Base-by-base conservation (phyloP, 306 rosid genomes). In the Dicorynia guianensis region DNA sequence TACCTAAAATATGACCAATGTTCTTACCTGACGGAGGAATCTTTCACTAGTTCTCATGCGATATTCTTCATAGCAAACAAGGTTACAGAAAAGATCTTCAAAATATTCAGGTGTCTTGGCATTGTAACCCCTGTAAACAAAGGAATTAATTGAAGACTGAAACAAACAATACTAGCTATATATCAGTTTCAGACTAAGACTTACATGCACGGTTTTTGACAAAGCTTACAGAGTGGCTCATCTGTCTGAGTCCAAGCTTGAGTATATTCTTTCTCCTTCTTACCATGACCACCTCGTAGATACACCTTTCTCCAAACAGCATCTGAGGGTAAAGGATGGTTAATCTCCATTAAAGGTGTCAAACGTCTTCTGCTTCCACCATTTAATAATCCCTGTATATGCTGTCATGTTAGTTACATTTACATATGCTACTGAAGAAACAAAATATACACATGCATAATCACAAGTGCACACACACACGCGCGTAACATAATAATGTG, bases 21-120 rank as follows among this genome's bases (percentile, higher is more conserved):
- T 66, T 67, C 92, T 67, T 71, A 92, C 98, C 88, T 82, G 93
- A 55, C 98, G 97, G 40, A 94, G 83, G 78, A 83, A 94, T 80
- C 89, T 80, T 71, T 64, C 88, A 83, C 98, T 94, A 58, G 93
- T 92, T 84, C 98, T 84, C 67, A 94, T 56, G 39, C 96, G 95
- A 79, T 90, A 94, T 58, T 94, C 98, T 82, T 89, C 95, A 61
- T 87, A 90, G 85, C 97, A 94, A 67, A 67, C 84, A 80, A 94
- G 96, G 75, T 87, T 86, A 81, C 98, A 94, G 80, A 92, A 94
- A 63, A 94, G 95, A 85, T 94, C 98, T 80, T 94, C 98, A 75
- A 94, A 87, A 86, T 43, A 94, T 77, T 94, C 97, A 69, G 97
- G 97, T 53, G 74, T 66, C 88, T 77, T 88, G 56, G 93, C 90